A percentile compares a stretch with the other conserved stretches of the same genome.
These are phyloP conservation scores for Penicillium crystallinum DNA, from an alignment of 495 filamentous ascomycete genomes.

Conservation along the genomic window DNA sequence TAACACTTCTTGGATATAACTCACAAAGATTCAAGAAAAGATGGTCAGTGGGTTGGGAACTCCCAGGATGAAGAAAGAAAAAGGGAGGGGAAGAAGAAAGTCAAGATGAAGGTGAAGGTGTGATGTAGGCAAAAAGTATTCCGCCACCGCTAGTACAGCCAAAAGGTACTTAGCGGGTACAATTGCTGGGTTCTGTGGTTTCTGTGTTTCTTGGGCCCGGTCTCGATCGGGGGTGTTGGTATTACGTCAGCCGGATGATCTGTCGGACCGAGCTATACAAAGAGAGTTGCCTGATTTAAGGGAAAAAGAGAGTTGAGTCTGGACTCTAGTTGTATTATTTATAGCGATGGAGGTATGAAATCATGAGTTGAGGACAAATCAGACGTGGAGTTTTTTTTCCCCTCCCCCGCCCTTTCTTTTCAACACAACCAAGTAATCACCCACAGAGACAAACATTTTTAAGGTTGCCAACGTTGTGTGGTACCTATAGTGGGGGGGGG, in stretches of 20 bases:
- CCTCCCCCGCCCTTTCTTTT: background rate
- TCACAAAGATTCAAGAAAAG: background rate
- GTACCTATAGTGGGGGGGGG: background rate
- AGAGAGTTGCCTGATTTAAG: constrained; percentile 1
- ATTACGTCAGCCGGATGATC: constrained; percentile 17
- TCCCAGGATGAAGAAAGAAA: background rate
- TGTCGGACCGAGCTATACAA: constrained; percentile 8
- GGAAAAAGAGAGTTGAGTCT: background rate
- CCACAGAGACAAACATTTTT: too few relatives aligned
- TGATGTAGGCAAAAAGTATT: constrained; percentile 19
- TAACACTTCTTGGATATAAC: background rate
- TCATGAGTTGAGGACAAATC: background rate
- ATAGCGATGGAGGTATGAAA: background rate
- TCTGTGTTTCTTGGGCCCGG: constrained; percentile 16
- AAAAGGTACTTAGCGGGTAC: constrained; percentile 15
- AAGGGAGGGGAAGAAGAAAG: background rate
- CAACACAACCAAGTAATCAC: background rate
- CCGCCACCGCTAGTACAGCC: constrained; percentile 21
- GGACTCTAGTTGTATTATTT: constrained; percentile 6
- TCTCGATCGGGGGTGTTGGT: constrained; percentile 8
- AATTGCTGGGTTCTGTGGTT: background rate
- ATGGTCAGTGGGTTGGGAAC: background rate
- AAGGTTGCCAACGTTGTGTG: too few relatives aligned
- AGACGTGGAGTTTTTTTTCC: background rate
- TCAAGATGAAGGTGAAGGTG: background rate